These are phyloP conservation scores for Fusarium albosuccineum DNA, from an alignment of 2,329 filamentous ascomycete species.

Conservation along the genomic window DNA sequence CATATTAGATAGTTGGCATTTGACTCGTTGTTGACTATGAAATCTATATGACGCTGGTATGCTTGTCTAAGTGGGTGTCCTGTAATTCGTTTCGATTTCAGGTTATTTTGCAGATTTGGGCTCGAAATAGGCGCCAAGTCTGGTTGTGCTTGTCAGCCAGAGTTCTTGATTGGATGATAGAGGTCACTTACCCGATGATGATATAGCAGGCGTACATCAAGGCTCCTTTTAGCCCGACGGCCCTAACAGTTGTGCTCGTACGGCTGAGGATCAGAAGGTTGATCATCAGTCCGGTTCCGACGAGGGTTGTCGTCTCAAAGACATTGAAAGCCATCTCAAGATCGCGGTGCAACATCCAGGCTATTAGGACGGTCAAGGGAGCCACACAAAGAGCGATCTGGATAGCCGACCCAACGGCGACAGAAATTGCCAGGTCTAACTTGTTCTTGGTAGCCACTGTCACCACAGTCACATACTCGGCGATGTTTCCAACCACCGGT, in stretches of 20 bases:
- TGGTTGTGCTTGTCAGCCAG: neutral
- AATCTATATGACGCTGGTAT: neutral
- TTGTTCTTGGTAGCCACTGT: conserved; percentile 71
- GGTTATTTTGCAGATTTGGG: conserved; percentile 25
- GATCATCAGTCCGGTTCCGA: conserved; percentile 78
- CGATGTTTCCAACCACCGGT: conserved; percentile 73
- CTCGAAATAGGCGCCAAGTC: conserved; percentile 38
- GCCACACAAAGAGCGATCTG: conserved; percentile 74
- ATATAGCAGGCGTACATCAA: conserved; percentile 67
- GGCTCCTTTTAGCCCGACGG: conserved; percentile 66
- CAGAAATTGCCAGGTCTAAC: conserved; percentile 72
- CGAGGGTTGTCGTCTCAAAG: conserved; percentile 81
- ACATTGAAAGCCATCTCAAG: conserved; percentile 79
- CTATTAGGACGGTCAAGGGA: conserved; percentile 70
- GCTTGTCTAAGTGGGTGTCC: neutral
- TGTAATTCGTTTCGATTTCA: neutral
- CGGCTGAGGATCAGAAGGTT: conserved; percentile 82
- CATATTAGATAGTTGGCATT: neutral
- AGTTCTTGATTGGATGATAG: fast-evolving
- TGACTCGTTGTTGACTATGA: neutral
- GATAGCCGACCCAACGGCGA: conserved; percentile 71
- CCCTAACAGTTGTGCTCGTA: conserved; percentile 72
- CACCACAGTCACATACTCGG: conserved; percentile 73
- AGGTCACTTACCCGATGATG: conserved; percentile 58
- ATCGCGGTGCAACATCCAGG: conserved; percentile 67